These are phyloP conservation scores for Chytriomyces hyalinus DNA, from an alignment of 192 early-diverging fungal species.

Conservation along the genomic window DNA sequence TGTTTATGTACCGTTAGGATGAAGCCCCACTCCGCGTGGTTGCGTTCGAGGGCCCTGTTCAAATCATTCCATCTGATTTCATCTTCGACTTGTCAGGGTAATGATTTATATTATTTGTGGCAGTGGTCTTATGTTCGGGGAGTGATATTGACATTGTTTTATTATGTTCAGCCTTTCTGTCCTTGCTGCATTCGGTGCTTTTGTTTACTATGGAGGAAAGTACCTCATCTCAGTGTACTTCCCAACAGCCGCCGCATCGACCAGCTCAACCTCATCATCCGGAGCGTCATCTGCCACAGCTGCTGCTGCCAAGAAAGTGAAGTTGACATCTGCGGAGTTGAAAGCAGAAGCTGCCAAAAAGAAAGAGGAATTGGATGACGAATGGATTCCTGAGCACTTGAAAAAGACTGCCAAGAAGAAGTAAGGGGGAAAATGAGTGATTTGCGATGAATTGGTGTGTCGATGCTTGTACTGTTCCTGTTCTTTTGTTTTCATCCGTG, in stretches of 20 bases:
- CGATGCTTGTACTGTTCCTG: no score
- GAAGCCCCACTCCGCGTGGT: constrained; percentile 34
- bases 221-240: neutral
- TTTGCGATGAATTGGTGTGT: no score
- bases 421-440: neutral
- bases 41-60: constrained; percentile 30
- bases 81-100: constrained; percentile 35
- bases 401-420: constrained; percentile 36
- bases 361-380: constrained; percentile 36
- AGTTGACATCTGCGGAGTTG: constrained; percentile 17
- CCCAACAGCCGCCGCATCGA: no score
- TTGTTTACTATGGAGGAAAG: constrained; percentile 21
- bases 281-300: neutral
- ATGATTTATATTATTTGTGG: neutral
- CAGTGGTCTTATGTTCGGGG: no score
- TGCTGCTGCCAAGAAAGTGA: constrained; percentile 24
- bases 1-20: constrained; percentile 19
- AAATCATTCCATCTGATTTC: constrained; percentile 27
- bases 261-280: neutral
- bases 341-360: constrained; percentile 31
- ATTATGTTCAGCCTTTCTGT: constrained; percentile 14
- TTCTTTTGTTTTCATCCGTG: no score
- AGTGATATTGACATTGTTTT: neutral
- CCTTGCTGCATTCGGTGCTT: constrained; percentile 17
- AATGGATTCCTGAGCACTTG: constrained; percentile 39